Base-by-base conservation (phyloP, 2,329 filamentous ascomycete species). In the Sphaerostilbella broomeana region DNA sequence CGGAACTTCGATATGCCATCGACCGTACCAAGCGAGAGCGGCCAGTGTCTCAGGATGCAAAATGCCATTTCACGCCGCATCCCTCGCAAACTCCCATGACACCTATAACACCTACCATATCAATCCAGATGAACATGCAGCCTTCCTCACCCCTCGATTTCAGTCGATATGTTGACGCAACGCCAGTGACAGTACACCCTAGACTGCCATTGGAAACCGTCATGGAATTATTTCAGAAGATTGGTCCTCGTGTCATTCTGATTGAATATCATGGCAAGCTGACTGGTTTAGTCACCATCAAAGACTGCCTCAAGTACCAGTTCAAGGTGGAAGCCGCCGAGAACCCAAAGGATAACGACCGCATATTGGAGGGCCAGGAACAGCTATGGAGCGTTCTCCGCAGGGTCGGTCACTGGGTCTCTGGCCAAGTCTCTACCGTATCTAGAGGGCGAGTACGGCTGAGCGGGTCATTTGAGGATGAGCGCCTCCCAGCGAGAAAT, bases 201-300 rank as follows among this genome's bases (percentile, higher is more conserved):
- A 80, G 87, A 2, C 77, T 97, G 1, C 85, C 90, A 0, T 77
- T 98, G 0, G 92, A 98, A 63, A 98, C 92, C 0, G 90, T 94
- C 21, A 95, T 98, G 88, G 92, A 98, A 57, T 72, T 98, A 9
- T 98, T 98, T 70, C 90, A 90, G 60, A 98, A 97, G 67, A 94
- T 98, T 59, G 92, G 92, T 0, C 92, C 90, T 0, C 78, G 92
- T 2, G 88, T 95, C 5, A 90, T 98, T 35, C 72, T 98, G 4
- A 83, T 95, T 26, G 92, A 98, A 60, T 84, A 95, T 57, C 84
- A 86, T 43, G 92, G 92, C 11, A 77, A 78, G 35, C 72, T 98
- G 2, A 77, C 76, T 0, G 92, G 92, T 0, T 72, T 98, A 0
- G 86, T 98, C 1, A 98, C 92, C 0, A 85, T 95, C 46, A 98